These are phyloP conservation scores for Cyclotella atomus DNA, from an alignment of 108 stramenopile species.

Conservation along the genomic window DNA sequence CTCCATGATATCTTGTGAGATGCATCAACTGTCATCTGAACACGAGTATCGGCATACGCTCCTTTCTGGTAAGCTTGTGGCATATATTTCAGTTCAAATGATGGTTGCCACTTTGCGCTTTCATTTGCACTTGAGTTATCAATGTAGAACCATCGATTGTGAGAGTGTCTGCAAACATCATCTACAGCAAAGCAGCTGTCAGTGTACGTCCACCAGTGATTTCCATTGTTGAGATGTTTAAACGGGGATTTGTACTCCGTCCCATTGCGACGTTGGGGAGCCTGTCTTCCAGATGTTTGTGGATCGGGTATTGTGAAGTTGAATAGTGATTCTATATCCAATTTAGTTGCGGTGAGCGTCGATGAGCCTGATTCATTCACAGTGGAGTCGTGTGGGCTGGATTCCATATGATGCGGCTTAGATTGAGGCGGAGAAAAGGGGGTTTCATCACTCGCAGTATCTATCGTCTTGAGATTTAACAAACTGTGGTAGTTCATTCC, in stretches of 20 bases:
- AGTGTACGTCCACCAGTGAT: neutral
- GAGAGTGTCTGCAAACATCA: neutral
- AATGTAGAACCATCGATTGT: constrained; percentile 4
- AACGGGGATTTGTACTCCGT: neutral
- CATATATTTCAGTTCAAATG: neutral
- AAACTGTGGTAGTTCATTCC: too few species aligned
- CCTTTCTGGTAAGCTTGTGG: neutral
- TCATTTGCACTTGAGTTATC: neutral
- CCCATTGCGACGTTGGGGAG: neutral
- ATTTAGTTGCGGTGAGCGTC: too few species aligned
- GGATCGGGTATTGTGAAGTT: constrained; percentile 1
- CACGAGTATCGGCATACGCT: neutral
- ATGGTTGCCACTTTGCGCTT: neutral
- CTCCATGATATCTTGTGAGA: neutral
- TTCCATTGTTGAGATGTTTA: neutral
- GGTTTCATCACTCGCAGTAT: too few species aligned
- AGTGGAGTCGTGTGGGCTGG: too few species aligned
- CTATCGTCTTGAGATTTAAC: too few species aligned
- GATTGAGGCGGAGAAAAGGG: too few species aligned
- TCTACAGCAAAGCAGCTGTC: constrained; percentile 4
- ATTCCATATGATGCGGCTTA: too few species aligned
- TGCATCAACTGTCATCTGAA: neutral
- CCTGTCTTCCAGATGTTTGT: neutral
- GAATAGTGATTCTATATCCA: too few species aligned
- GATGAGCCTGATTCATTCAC: too few species aligned